phyloP scores from a whole-genome alignment of 805 yeast genomes.

The Myxozyma neotropica region DNA sequence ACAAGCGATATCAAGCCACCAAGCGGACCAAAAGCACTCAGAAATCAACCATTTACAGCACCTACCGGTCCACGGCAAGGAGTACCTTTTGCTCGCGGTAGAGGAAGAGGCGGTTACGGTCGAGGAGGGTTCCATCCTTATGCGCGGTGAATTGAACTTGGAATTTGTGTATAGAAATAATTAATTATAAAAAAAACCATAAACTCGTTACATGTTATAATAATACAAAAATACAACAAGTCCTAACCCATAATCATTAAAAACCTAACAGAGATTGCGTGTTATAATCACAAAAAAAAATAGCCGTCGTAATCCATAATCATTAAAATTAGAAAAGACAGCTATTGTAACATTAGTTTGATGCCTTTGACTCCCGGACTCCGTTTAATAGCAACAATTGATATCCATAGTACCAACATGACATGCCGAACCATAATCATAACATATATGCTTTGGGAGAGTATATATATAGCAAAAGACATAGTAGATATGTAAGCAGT shows the following conservation, averaged over 20 bases:
- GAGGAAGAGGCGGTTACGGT: constrained; percentile 10
- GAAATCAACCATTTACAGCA: constrained; percentile 1
- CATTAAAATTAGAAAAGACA: neutral
- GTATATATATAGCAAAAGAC: neutral
- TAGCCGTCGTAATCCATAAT: neutral
- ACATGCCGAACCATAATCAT: constrained; percentile 10
- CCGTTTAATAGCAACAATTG: constrained; percentile 5
- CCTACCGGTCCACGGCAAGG: constrained; percentile 20
- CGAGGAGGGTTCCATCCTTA: constrained; percentile 22
- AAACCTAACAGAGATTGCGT: neutral
- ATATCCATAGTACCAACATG: constrained; percentile 1
- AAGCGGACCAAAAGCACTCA: constrained; percentile 21
- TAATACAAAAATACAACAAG: neutral
- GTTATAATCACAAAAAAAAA: neutral
- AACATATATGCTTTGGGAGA: neutral
- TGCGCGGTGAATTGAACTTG: constrained; percentile 10
- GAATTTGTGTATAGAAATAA: neutral
- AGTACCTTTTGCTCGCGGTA: neutral
- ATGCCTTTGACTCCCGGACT: constrained; percentile 7
- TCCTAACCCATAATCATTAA: neutral
- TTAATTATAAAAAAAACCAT: neutral
- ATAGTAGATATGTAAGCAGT: neutral
- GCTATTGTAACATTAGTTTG: neutral
- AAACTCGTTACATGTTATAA: neutral
- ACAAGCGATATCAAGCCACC: constrained; percentile 8